Evolutionary conservation across 257 asterid species (phyloP), one percentile per base, ranked within the genome.

Genomic region (Solanum peruvianum): DNA sequence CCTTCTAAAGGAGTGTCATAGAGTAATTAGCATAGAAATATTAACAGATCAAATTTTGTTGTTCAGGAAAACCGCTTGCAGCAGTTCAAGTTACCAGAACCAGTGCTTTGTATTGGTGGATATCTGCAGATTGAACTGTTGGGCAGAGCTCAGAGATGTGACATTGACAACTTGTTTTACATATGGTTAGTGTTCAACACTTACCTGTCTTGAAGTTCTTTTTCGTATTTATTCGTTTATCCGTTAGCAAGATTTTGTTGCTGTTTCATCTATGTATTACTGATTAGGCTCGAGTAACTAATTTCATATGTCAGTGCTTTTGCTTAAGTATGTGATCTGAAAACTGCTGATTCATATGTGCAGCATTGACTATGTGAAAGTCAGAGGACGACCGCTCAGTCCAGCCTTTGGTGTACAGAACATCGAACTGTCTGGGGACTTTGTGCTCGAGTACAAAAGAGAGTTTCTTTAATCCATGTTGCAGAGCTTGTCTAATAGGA

Each of bases 1-100:
- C 27, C 47, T 10, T 72, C 5, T 8, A 18, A 76, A 76, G 60
- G 12, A 25, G 60, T 42, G 60, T 13, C 83, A n/a, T 0, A 41
- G 83, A 7, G 13, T 76, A 41, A 76, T 76, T 76, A n/a, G 60
- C 14, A 42, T 77, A 42, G 62, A 20, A 39, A 9, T 23, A 75
- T 75, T 75, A 41, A 75, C 23, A 75, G 21, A 75, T 41, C n/a
- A 77, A 42, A 25, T 37, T 69, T 77, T 33, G 69, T 70, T 81
- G 88, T 86, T 86, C 94, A 97, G 99, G 98, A 94, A 86, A 94
- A 93, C 83, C 44, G 87, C 31, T 87, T 95, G 98, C 98, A 95
- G 95, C 88, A 91, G 52, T 96, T 96, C 92, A 89, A 93, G 93
- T 92, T 96, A 86, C 94, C 95, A n/a, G 93, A 93, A 86, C 96